phyloP scores from a whole-genome alignment of 805 yeast genomes.

The Candida germanica region DNA sequence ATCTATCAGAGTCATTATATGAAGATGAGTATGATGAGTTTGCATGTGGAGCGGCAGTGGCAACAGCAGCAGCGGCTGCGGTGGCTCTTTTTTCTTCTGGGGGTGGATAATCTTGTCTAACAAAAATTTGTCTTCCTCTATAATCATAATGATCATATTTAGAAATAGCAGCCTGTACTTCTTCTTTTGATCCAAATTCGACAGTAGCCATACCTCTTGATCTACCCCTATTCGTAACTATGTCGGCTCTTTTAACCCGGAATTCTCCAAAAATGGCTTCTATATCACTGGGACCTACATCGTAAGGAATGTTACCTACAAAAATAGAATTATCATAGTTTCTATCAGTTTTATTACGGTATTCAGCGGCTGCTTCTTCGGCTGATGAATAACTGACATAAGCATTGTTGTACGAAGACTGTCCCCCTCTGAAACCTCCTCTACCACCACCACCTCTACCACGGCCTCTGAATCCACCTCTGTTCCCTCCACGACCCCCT shows the following conservation, averaged over 20 bases:
- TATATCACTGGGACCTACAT: conserved; percentile 56
- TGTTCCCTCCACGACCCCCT: conserved; percentile 20
- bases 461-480: conserved; percentile 18
- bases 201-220: conserved; percentile 92
- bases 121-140: conserved; percentile 77
- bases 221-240: conserved; percentile 72
- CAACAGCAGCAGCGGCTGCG: too few relatives aligned
- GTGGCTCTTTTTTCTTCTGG: conserved; percentile 41
- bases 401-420: conserved; percentile 4
- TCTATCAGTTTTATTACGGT: conserved; percentile 41
- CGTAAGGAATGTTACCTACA: conserved; percentile 71
- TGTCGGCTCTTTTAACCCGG: conserved; percentile 75
- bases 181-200: conserved; percentile 64
- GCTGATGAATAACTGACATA: conserved; percentile 4
- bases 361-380: conserved; percentile 30
- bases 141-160: conserved; percentile 63
- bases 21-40: too few relatives aligned
- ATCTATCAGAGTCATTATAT: background rate
- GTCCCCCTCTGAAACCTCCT: conserved; percentile 18
- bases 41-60: too few relatives aligned
- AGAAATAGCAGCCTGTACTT: conserved; percentile 69
- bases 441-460: conserved; percentile 22
- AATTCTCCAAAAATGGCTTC: conserved; percentile 54
- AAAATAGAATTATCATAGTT: conserved; percentile 68
- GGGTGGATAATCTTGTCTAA: conserved; percentile 88